A percentile compares a stretch with the other conserved stretches of the same genome.
These are phyloP conservation scores for Rhizophora mangle DNA, from an alignment of 345 rosid species.

Conservation along the genomic window DNA sequence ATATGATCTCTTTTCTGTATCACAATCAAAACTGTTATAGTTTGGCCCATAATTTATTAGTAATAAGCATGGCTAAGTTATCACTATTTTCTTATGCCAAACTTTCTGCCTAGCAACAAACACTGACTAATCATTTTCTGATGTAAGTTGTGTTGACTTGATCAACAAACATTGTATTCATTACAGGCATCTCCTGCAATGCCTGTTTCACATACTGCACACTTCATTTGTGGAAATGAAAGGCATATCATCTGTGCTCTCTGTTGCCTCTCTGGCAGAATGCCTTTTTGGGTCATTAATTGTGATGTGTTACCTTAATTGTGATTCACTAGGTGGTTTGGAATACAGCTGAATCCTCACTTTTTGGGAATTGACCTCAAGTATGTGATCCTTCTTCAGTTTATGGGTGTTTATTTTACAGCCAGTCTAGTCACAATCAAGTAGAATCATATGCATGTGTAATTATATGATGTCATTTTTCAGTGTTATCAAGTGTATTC, in stretches of 20 bases:
- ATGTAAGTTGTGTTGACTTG: too few relatives aligned
- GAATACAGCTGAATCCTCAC: constrained; percentile 81
- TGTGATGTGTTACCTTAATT: constrained; percentile 10
- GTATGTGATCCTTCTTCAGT: constrained; percentile 44
- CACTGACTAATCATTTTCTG: too few relatives aligned
- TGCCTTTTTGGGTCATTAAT: constrained; percentile 9
- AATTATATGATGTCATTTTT: background rate
- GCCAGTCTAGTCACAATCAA: background rate
- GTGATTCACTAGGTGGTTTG: constrained; percentile 77
- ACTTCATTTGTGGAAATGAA: constrained; percentile 1
- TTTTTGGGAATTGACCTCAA: constrained; percentile 83
- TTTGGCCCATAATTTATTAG: background rate
- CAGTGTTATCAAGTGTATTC: background rate
- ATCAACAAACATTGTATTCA: too few relatives aligned
- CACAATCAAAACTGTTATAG: too few relatives aligned
- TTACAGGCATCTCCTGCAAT: too few relatives aligned
- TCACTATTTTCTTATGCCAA: too few relatives aligned
- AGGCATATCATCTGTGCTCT: constrained; percentile 8
- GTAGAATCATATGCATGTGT: background rate
- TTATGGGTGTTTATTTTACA: background rate
- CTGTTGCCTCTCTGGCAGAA: constrained; percentile 5
- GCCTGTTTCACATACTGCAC: too few relatives aligned
- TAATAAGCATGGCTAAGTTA: too few relatives aligned
- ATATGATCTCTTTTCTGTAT: background rate
- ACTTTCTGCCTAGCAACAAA: too few relatives aligned